Conservation (phyloP, 2,329 filamentous ascomycete species). For the Cryoendolithus antarcticus region DNA sequence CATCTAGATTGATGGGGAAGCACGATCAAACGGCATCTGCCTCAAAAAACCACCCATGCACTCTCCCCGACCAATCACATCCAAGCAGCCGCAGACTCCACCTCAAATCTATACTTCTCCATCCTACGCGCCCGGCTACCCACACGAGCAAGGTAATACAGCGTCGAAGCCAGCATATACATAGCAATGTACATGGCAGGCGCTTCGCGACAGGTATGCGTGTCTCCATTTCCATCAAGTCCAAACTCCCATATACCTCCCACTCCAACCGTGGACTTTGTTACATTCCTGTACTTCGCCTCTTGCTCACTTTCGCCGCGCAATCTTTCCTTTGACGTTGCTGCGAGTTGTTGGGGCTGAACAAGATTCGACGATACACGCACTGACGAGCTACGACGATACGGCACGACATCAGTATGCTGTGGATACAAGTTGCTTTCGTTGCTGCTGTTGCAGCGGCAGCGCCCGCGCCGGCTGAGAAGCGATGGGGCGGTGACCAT, state of each 20-base stretch:
- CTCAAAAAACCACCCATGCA: not conserved
- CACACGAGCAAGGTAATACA: constrained; percentile 1
- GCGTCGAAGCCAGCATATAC: not conserved
- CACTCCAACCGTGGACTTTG: not conserved
- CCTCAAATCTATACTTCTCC: constrained; percentile 1
- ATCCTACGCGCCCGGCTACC: constrained; percentile 3
- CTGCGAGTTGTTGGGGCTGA: not conserved
- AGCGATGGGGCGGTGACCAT: not conserved
- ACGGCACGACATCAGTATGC: not conserved
- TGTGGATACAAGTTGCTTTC: constrained; percentile 1
- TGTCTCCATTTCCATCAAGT: constrained; percentile 1
- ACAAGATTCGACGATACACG: not conserved
- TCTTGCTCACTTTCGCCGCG: not conserved
- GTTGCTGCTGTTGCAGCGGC: constrained; percentile 1
- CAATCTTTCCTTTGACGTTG: not conserved
- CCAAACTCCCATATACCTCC: no score
- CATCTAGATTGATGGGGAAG: no score
- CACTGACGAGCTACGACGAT: not conserved
- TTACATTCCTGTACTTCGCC: constrained; percentile 1
- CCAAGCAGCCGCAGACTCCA: not conserved
- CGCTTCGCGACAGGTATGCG: constrained; percentile 3
- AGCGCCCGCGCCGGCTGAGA: not conserved
- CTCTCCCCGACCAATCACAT: constrained; percentile 1
- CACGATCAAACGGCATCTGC: no score
- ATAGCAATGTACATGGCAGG: constrained; percentile 4